Base-by-base conservation (phyloP, 768 basidiomycete genomes). In the Trametes coccinea region DNA sequence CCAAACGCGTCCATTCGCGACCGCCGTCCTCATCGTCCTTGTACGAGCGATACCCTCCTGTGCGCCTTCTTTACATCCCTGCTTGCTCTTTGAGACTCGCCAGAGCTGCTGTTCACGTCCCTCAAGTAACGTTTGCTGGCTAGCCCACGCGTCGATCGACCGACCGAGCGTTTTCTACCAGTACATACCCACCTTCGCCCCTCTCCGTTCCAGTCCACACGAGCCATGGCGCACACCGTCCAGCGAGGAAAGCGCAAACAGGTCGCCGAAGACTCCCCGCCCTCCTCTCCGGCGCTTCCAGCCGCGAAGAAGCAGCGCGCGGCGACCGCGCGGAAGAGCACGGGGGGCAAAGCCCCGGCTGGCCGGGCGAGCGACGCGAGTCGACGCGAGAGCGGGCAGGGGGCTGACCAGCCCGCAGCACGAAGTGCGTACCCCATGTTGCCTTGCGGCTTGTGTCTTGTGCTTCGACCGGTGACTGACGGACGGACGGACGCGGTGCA, bases 271-370 rank as follows among this genome's bases (percentile, higher is more conserved):
- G 46, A 73, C 65, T 78, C 80, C 8, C 79, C 80, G 61, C 76
- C 80, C 5, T 77, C 81, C 1, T 77, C 83, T 1, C 79, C 83
- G 10, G 77, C 76, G 31, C 48, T 14, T 5, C 66, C 70, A 4
- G 63, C 72, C 11, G 68, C 78, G 5, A 88, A 86, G 73, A 82
- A 80, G 68, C 53, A 75, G 22, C 85, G 78, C 64, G 74, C 73
- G 13, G 76, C 78, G 49, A 93, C 92, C 0, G 93, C 94, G 10
- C 83, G 94, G 64, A 95, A 95, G 75, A 90, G 86, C 74, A 92
- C 92, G 0, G 92, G 92, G 56, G 87, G 90, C 16, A 76, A 76
- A 47, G 75, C 83, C 41, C 85, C 87, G 31, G 53, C 37, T 17
- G 63, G 66, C 8, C 65, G 60, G 37, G 59, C 65, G 10, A 65